Percentiles rank a stretch among this genome's conserved stretches.
These are phyloP conservation scores for Mycotypha africana DNA, from an alignment of 371 early-diverging fungal species.

Conservation along the genomic window DNA sequence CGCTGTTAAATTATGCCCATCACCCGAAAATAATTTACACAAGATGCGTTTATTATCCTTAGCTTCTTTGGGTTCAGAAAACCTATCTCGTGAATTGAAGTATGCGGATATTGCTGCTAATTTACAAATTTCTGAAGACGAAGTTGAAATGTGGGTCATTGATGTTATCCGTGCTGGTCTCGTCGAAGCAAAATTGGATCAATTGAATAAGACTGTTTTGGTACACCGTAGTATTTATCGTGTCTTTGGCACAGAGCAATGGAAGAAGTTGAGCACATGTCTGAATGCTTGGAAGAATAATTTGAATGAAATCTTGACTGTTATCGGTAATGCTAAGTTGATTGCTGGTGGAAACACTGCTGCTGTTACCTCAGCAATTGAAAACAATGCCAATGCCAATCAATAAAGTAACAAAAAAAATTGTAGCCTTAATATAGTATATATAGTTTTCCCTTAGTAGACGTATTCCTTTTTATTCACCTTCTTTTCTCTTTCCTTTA, in stretches of 20 bases:
- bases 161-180: conserved; percentile 88
- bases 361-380: conserved; percentile 19
- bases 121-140: conserved; percentile 71
- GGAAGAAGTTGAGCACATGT: conserved; percentile 66
- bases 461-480: too few species aligned
- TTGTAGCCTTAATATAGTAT: not conserved
- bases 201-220: conserved; percentile 72
- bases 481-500: too few species aligned
- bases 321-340: conserved; percentile 80
- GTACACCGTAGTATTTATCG: conserved; percentile 81
- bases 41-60: conserved; percentile 89
- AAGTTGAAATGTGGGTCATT: conserved; percentile 92
- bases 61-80: conserved; percentile 74
- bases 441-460: not conserved
- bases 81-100: conserved; percentile 63
- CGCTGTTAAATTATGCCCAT: conserved; percentile 48
- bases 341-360: conserved; percentile 48
- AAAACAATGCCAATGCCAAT: conserved; percentile 16
- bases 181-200: conserved; percentile 93
- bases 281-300: conserved; percentile 79
- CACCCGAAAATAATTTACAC: conserved; percentile 56
- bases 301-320: conserved; percentile 72
- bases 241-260: conserved; percentile 78
- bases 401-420: too few species aligned
- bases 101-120: conserved; percentile 71